Evolutionary conservation across 805 yeast species (phyloP).

Genomic region (Candida pini): DNA sequence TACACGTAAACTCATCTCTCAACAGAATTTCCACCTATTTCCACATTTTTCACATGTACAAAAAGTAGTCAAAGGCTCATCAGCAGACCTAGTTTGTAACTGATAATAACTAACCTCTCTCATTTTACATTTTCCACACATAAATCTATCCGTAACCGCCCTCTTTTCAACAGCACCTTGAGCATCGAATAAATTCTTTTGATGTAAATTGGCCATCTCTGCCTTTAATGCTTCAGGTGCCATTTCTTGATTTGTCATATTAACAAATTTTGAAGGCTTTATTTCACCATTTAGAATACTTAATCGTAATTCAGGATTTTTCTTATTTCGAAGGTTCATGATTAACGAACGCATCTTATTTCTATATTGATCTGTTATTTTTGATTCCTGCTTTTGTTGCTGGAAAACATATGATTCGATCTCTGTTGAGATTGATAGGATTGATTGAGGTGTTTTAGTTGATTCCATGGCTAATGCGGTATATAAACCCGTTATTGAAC

Average conservation of each 20-base stretch:
- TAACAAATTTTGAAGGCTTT: conserved; percentile 57
- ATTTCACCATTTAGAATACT: conserved; percentile 66
- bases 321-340: conserved; percentile 82
- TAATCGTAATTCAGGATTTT: conserved; percentile 77
- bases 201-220: conserved; percentile 79
- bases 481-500: conserved; percentile 76
- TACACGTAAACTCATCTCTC: no score
- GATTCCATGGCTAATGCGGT: conserved; percentile 86
- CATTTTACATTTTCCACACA: conserved; percentile 97
- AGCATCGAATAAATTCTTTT: conserved; percentile 89
- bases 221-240: conserved; percentile 88
- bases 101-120: conserved; percentile 96
- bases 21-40: conserved; percentile 96
- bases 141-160: conserved; percentile 92
- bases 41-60: conserved; percentile 98
- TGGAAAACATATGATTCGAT: conserved; percentile 71
- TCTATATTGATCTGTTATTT: conserved; percentile 59
- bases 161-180: conserved; percentile 96
- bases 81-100: conserved; percentile 97
- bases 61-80: conserved; percentile 96
- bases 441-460: conserved; percentile 39
- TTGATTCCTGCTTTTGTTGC: conserved; percentile 49
- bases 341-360: conserved; percentile 82
- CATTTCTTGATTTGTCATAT: conserved; percentile 89
- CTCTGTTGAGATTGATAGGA: conserved; percentile 58